Evolutionary conservation across 495 filamentous ascomycete genomes (phyloP).

Genomic region (Rostrohypoxylon terebratum): DNA sequence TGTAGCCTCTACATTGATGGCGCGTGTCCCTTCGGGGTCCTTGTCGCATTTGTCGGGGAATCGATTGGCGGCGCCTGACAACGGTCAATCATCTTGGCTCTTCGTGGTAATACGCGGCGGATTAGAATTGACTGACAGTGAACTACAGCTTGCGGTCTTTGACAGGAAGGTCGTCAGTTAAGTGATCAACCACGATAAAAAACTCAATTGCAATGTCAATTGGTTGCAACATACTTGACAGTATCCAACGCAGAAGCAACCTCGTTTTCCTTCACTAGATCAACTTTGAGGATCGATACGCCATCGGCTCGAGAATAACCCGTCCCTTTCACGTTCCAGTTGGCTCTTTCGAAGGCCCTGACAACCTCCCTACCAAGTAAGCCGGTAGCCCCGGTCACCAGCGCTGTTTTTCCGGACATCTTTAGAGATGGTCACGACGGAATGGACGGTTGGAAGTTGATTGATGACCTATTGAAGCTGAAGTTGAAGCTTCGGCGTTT

Average conservation of each 20-base stretch:
- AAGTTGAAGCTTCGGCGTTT: not conserved
- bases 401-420: constrained; percentile 63
- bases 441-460: not conserved
- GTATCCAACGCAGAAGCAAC: constrained; percentile 72
- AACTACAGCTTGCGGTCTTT: constrained; percentile 82
- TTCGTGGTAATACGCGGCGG: not conserved
- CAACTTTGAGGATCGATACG: constrained; percentile 78
- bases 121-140: constrained; percentile 77
- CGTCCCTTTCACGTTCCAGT: constrained; percentile 85
- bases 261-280: constrained; percentile 71
- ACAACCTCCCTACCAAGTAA: constrained; percentile 84
- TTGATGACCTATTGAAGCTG: not conserved
- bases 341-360: constrained; percentile 74
- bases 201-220: not conserved
- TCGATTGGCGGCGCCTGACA: constrained; percentile 85
- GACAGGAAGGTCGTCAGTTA: constrained; percentile 15
- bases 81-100: constrained; percentile 10
- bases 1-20: constrained; percentile 80
- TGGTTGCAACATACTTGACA: constrained; percentile 63
- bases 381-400: constrained; percentile 89
- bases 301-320: constrained; percentile 79
- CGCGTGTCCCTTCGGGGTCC: constrained; percentile 79
- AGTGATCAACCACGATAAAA: not conserved
- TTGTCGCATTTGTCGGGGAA: constrained; percentile 86
- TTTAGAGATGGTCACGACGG: not conserved